Evolutionary conservation across 2,329 filamentous ascomycete genomes (phyloP).

Genomic region (Periconia macrospinosa): DNA sequence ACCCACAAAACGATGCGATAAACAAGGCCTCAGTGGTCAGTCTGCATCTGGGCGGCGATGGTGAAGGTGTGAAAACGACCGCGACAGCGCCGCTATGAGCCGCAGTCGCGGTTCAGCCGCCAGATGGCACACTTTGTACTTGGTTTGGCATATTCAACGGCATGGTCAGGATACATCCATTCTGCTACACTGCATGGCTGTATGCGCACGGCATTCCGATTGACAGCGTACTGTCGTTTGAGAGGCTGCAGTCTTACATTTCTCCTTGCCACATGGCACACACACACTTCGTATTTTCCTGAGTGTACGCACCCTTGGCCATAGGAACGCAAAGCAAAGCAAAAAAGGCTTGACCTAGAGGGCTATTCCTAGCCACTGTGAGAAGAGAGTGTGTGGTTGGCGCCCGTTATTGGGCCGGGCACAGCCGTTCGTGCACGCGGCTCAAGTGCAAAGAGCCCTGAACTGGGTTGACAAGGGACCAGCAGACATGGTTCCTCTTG

Average conservation of each 20-base stretch:
- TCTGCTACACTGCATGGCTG: not conserved
- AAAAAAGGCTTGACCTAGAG: conserved; percentile 21
- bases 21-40: not conserved
- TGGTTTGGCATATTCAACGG: too few species aligned
- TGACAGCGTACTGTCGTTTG: not conserved
- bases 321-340: not conserved
- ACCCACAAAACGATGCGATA: not conserved
- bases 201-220: not conserved
- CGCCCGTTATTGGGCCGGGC: conserved; percentile 37
- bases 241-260: not conserved
- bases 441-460: conserved; percentile 29
- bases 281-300: not conserved
- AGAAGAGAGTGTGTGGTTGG: not conserved
- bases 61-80: not conserved
- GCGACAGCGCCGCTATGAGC: not conserved
- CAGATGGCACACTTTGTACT: not conserved
- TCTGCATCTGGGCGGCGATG: not conserved
- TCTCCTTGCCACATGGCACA: not conserved
- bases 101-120: not conserved
- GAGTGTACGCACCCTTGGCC: not conserved
- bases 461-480: not conserved
- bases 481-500: not conserved
- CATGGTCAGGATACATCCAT: not conserved
- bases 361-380: conserved; percentile 31
- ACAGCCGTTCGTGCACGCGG: conserved; percentile 35